Conservation (phyloP, 148 eudicot genomes). For the Silene uniflora region DNA sequence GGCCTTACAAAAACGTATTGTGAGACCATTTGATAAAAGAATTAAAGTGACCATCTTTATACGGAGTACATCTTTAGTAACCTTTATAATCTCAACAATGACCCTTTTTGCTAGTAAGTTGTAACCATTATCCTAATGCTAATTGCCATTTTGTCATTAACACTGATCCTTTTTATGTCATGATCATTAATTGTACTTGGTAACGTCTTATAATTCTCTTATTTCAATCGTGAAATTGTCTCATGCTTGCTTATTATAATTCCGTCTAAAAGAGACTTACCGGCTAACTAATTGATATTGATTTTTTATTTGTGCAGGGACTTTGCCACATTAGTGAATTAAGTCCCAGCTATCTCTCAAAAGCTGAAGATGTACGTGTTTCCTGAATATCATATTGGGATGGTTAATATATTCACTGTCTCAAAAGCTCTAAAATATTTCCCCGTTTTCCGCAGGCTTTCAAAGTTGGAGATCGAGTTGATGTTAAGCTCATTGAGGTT, state of each 20-base stretch:
- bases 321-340: conserved; percentile 98
- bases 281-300: not conserved
- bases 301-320: conserved; percentile 52
- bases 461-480: conserved; percentile 86
- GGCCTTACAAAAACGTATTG: not conserved
- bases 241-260: not conserved
- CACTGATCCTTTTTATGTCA: not conserved
- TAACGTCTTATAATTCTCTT: not conserved
- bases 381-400: conserved; percentile 1
- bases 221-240: not conserved
- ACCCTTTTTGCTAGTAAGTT: not conserved
- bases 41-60: not conserved
- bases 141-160: not conserved
- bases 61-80: no score
- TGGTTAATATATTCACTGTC: not conserved
- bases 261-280: not conserved
- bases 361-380: conserved; percentile 86
- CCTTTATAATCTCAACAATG: not conserved
- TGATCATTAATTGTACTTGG: not conserved
- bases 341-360: conserved; percentile 74
- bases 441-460: conserved; percentile 48
- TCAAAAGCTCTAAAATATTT: not conserved
- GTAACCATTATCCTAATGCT: not conserved
- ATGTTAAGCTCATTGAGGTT: conserved; percentile 98
- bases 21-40: not conserved